Evolutionary conservation across 495 filamentous ascomycete genomes (phyloP), one percentile per base, ranked within the genome.

Genomic region (Penicillium coffeae): DNA sequence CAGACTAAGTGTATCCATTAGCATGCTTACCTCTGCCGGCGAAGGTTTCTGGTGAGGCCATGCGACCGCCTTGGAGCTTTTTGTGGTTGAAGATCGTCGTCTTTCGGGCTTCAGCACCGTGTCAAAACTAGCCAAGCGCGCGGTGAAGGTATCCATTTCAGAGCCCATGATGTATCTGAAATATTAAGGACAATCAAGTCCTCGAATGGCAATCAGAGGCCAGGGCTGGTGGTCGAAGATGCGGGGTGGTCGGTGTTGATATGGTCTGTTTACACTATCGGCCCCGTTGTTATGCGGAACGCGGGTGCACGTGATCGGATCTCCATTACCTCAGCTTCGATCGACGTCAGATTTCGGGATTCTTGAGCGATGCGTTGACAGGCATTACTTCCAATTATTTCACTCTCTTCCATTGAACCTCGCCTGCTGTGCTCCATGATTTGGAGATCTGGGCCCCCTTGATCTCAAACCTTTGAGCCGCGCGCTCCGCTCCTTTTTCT

Each of bases 31-130:
- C 58, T 86, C 75, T 47, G 78, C 76, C 14, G 86, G 77, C 0
- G 82, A 74, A 9, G 86, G 78, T 25, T 68, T 76, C 48, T 81
- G 78, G 58, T 90, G 86, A 27, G 90, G 87, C 90, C 90, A 96
- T 58, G 76, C 73, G 38, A 87, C 61, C 2, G 77, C 71, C 59
- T 86, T 81, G 10, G 77, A 71, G 32, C 77, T 69, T 62, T 81
- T 85, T 48, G 80, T 74, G 65, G 74, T 77, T 3, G 89, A 90
- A 20, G 77, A 73, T 59, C 88, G 79, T 52, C 83, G 80, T 57
- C 86, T 87, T 32, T 76, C 72, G 2, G 78, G 65, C 46, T 77
- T 78, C 65, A 77, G 73, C 39, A 75, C 67, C 40, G 50, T 71
- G 48, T 84, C 78, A 62, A 95, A 96, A 15, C 88, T 89, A 36